These are phyloP conservation scores for Cordyceps javanica DNA, from an alignment of 2,329 filamentous ascomycete species.

Conservation along the genomic window DNA sequence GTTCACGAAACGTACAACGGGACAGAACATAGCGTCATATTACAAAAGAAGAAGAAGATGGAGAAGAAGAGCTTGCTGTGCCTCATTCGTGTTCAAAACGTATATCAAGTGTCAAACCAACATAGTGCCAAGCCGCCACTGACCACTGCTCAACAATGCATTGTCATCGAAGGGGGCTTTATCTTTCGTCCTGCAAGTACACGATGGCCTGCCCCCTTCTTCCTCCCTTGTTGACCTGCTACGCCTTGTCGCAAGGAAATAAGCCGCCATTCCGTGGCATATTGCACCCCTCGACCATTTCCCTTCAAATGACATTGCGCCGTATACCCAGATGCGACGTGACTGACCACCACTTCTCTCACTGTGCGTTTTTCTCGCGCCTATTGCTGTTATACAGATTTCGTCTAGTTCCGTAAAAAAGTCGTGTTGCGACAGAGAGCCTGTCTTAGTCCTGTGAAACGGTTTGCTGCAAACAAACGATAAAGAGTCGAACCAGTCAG, in stretches of 20 bases:
- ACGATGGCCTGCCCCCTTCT: not conserved
- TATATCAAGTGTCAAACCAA: not conserved
- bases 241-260: too few relatives aligned
- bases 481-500: not conserved
- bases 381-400: not conserved
- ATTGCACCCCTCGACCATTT: not conserved
- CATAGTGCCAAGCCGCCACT: not conserved
- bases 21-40: too few relatives aligned
- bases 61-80: not conserved
- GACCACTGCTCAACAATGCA: not conserved
- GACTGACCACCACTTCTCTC: conserved; percentile 15
- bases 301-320: conserved; percentile 12
- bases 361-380: not conserved
- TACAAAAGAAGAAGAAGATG: not conserved
- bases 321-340: conserved; percentile 23
- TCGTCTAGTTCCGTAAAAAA: not conserved
- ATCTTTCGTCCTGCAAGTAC: too few relatives aligned
- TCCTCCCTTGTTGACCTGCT: not conserved
- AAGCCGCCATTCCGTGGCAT: not conserved
- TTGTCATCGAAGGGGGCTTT: not conserved
- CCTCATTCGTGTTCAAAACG: not conserved
- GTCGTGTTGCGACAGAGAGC: not conserved
- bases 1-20: too few relatives aligned
- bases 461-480: conserved; percentile 25
- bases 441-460: conserved; percentile 17